Evolutionary conservation across 805 yeast genomes (phyloP), one percentile per base, ranked within the genome.

Genomic region (Metschnikowia matae): DNA sequence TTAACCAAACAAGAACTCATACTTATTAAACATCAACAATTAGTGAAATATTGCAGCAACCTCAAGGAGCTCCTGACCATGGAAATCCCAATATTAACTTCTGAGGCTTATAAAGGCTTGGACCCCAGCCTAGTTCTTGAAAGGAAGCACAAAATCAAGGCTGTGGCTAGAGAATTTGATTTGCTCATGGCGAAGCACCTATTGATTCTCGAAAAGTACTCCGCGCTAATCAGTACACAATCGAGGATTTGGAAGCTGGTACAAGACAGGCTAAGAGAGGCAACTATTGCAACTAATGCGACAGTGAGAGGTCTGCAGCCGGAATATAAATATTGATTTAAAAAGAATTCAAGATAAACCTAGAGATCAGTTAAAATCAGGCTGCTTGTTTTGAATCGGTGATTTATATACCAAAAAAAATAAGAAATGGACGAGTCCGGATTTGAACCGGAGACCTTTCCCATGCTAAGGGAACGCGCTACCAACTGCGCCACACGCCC

Each of bases 401-500:
- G 20, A 18, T 18, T 18, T 18, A 18, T 18, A 18, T 18, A 18
- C 20, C 20, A 18, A 18, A 18, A 18, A 66, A 49, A 79, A 29
- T 4, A 68, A 66, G 50, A 53, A 67, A 50, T 80, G 85, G 84
- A 81, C 85, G 83, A 81, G 84, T 79, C 81, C 80, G 85, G 85
- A 81, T 76, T 81, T 81, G 85, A 81, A 80, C 85, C 85, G 81
- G 81, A 80, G 85, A 81, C 86, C 85, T 81, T 80, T 80, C 83
- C 80, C 85, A 81, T 81, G 85, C 85, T 80, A 81, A 81, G 85
- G 81, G 83, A 80, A 79, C 86, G 85, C 86, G 86, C 86, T 82
- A 82, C 86, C 85, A 80, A 82, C 86, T 82, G 79, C 86, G 86
- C 86, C 86, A 82, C 85, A 81, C 83, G 85, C 85, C 85, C 85